These are phyloP conservation scores for Beauveria sp. DNA, from an alignment of 2,329 filamentous ascomycete genomes.

Conservation along the genomic window DNA sequence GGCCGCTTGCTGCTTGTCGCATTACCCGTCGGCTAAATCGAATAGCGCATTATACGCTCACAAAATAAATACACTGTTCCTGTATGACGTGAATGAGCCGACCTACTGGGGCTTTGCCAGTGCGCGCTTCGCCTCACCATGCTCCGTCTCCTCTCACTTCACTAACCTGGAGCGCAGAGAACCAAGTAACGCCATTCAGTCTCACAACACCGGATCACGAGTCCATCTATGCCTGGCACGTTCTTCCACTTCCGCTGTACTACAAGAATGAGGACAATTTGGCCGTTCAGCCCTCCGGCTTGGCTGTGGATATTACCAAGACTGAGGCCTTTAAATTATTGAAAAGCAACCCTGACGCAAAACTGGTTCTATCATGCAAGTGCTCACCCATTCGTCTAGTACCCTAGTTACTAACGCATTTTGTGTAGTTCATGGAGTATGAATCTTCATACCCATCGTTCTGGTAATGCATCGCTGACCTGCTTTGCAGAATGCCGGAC, in stretches of 20 bases:
- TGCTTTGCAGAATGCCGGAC: slow-evolving; percentile 65
- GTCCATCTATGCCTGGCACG: slow-evolving; percentile 81
- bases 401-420: slow-evolving; percentile 11
- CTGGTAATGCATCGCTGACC: slow-evolving; percentile 13
- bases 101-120: slow-evolving; percentile 83
- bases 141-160: background rate
- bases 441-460: slow-evolving; percentile 14
- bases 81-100: slow-evolving; percentile 65
- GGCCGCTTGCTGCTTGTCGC: background rate
- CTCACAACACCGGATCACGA: slow-evolving; percentile 69
- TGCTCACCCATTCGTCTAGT: slow-evolving; percentile 13
- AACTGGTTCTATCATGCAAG: slow-evolving; percentile 57
- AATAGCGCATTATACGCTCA: slow-evolving; percentile 75
- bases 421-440: slow-evolving; percentile 48
- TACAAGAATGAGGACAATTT: slow-evolving; percentile 60
- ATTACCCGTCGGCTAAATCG: background rate
- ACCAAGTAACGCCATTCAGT: slow-evolving; percentile 82
- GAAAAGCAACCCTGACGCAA: slow-evolving; percentile 53
- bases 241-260: slow-evolving; percentile 74
- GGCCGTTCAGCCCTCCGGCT: slow-evolving; percentile 40
- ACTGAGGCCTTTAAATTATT: slow-evolving; percentile 55
- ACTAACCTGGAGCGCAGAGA: slow-evolving; percentile 43
- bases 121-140: slow-evolving; percentile 27
- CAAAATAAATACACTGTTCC: slow-evolving; percentile 64
- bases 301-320: slow-evolving; percentile 45